Evolutionary conservation across 2,329 filamentous ascomycete genomes (phyloP), one percentile per base, ranked within the genome.

Genomic region (Alternaria longipes): DNA sequence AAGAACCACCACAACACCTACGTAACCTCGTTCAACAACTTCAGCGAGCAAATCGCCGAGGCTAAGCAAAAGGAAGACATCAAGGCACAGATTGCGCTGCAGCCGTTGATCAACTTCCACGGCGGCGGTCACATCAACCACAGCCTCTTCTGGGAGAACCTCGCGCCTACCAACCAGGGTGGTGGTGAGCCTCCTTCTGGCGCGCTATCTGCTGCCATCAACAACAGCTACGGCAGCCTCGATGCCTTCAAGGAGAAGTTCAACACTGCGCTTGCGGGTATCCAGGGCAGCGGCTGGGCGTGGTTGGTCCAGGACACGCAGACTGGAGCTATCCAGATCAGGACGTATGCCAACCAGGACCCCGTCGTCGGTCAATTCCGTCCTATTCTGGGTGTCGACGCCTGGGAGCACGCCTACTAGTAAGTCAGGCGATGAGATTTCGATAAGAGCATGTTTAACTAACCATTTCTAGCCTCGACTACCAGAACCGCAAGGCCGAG

Each of bases 401-500:
- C 93, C 56, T 97, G 93, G 93, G 93, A 97, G 85, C 93, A 50
- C 14, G 46, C 46, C n/a, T 50, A 50, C 46, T 50, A 97, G 58
- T 60, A n/a, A 60, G 58, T 60, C 11, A 0, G n/a, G 7, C 1
- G 0, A 9, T 30, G 1, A 5, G 3, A 2, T 1, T 32, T 0
- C 5, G 8, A 32, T 20, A 7, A 12, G 3, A 6, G 8, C 3
- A 16, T 11, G 7, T 36, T 1, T 1, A 1, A 18, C 55, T 63
- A 52, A 60, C 40, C 0, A 3, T 45, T 4, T 28, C 22, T 11
- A 32, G 56, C 83, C 86, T 97, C 64, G 92, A 97, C 84, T 97
- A 97, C 84, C 87, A 97, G 88, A 97, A 97, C 86, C 90, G 93
- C 81, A 97, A 97, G 89, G 93, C 91, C 59, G 93, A 97, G 84